These are phyloP conservation scores for Thyridium curvatum DNA, from an alignment of 2,329 filamentous ascomycete species.

Conservation along the genomic window DNA sequence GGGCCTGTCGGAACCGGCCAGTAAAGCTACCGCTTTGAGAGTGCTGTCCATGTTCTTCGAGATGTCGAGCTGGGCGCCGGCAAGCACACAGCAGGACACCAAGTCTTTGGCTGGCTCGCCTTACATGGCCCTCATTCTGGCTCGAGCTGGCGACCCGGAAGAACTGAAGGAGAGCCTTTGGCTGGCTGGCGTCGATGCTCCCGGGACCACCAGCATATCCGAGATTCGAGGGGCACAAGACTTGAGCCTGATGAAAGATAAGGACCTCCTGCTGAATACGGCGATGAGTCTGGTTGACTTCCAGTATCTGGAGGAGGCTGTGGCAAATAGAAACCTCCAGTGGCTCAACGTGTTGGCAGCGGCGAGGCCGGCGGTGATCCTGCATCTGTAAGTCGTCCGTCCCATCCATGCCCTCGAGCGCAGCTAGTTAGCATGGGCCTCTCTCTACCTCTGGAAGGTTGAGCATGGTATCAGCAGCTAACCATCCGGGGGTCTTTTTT, in stretches of 20 bases:
- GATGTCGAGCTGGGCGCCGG: conserved; percentile 32
- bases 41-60: conserved; percentile 58
- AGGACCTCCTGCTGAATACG: conserved; percentile 55
- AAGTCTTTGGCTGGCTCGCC: conserved; percentile 38
- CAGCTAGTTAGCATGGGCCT: no score
- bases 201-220: conserved; percentile 30
- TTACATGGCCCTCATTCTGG: conserved; percentile 54
- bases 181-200: conserved; percentile 47
- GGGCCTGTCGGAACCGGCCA: conserved; percentile 56
- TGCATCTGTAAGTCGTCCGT: conserved; percentile 52
- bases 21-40: conserved; percentile 50
- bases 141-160: conserved; percentile 48
- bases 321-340: conserved; percentile 51
- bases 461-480: no score
- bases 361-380: conserved; percentile 48
- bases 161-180: conserved; percentile 58
- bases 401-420: no score
- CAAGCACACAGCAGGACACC: conserved; percentile 4
- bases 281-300: conserved; percentile 63
- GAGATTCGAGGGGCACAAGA: conserved; percentile 35
- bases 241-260: conserved; percentile 45
- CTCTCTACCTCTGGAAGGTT: no score
- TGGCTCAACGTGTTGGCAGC: conserved; percentile 55
- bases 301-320: conserved; percentile 54
- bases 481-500: no score